Percentiles rank a stretch among this genome's conserved stretches.
These are phyloP conservation scores for Coriaria nepalensis DNA, from an alignment of 306 rosid genomes.

Conservation along the genomic window DNA sequence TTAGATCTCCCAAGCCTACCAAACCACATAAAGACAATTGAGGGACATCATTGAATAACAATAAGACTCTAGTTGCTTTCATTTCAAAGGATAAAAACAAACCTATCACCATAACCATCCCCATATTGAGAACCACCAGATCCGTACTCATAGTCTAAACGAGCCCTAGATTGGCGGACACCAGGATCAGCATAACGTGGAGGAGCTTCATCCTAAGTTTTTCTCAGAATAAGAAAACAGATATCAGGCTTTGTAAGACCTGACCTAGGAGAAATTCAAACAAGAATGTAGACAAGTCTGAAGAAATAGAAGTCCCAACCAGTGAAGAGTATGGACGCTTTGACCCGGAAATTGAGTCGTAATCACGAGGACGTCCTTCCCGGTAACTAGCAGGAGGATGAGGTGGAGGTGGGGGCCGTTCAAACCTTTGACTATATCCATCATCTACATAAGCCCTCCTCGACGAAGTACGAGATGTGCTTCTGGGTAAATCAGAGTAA, in stretches of 20 bases:
- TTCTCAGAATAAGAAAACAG: not conserved
- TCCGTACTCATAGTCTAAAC: constrained; percentile 75
- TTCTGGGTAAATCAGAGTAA: constrained; percentile 61
- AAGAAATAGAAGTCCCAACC: constrained; percentile 24
- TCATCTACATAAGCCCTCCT: constrained; percentile 92
- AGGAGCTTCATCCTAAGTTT: constrained; percentile 63
- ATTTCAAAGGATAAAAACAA: constrained; percentile 12
- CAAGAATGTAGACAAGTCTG: not conserved
- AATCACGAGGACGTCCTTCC: constrained; percentile 64
- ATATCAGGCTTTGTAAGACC: not conserved
- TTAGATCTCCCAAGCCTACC: constrained; percentile 63
- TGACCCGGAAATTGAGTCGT: constrained; percentile 58
- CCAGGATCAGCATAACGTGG: constrained; percentile 57
- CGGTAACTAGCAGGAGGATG: constrained; percentile 57
- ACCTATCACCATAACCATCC: constrained; percentile 81
- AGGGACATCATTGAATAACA: not conserved
- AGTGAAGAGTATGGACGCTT: constrained; percentile 70
- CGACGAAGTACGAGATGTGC: constrained; percentile 41
- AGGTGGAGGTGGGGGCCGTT: constrained; percentile 64
- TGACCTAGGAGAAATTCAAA: not conserved
- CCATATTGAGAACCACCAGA: constrained; percentile 60
- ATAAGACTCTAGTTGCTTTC: not conserved
- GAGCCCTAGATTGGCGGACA: constrained; percentile 76
- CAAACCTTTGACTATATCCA: constrained; percentile 64
- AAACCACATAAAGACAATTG: constrained; percentile 16